Evolutionary conservation across 352 stramenopile species (phyloP).

Genomic region (Pythium plurisporium): DNA sequence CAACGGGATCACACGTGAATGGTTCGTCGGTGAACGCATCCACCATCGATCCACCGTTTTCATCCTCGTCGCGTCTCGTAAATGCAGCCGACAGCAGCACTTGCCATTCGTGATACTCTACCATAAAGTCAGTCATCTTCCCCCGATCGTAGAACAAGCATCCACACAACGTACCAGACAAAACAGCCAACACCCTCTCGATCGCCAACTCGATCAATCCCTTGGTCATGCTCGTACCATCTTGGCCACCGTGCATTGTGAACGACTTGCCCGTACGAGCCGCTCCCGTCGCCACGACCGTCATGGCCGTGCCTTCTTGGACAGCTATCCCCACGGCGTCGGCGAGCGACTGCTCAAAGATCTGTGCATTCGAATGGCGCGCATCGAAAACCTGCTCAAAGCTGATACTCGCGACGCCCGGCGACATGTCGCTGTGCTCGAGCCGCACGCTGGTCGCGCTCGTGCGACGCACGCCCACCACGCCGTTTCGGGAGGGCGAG

Average conservation of each 20-base stretch:
- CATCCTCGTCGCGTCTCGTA: not conserved
- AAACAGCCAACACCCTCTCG: slow-evolving; percentile 7
- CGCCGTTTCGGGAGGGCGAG: not conserved
- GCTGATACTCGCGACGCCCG: slow-evolving; percentile 66
- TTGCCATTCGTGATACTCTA: slow-evolving; percentile 16
- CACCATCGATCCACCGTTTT: not conserved
- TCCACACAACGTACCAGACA: slow-evolving; percentile 1
- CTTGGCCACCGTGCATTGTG: slow-evolving; percentile 36
- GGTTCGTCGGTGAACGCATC: slow-evolving; percentile 5
- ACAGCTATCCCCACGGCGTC: slow-evolving; percentile 19
- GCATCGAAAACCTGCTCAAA: slow-evolving; percentile 72
- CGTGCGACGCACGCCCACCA: slow-evolving; percentile 52
- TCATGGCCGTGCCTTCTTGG: slow-evolving; percentile 31
- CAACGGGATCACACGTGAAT: not conserved
- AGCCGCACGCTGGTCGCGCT: slow-evolving; percentile 59
- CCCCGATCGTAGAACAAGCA: not conserved
- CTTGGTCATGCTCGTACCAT: slow-evolving; percentile 13
- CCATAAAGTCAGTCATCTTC: not conserved
- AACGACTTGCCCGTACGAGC: slow-evolving; percentile 52
- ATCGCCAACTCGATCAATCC: slow-evolving; percentile 22
- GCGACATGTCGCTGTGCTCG: slow-evolving; percentile 75
- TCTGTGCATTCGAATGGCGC: slow-evolving; percentile 25
- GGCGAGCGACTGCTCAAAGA: slow-evolving; percentile 47
- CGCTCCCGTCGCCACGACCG: slow-evolving; percentile 45
- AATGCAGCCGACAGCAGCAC: slow-evolving; percentile 3